Percentiles rank a stretch among this genome's conserved stretches.
Evolutionary conservation across 1,284 basidiomycete genomes (phyloP).

Genomic region (Ceraceosorus guamensis): DNA sequence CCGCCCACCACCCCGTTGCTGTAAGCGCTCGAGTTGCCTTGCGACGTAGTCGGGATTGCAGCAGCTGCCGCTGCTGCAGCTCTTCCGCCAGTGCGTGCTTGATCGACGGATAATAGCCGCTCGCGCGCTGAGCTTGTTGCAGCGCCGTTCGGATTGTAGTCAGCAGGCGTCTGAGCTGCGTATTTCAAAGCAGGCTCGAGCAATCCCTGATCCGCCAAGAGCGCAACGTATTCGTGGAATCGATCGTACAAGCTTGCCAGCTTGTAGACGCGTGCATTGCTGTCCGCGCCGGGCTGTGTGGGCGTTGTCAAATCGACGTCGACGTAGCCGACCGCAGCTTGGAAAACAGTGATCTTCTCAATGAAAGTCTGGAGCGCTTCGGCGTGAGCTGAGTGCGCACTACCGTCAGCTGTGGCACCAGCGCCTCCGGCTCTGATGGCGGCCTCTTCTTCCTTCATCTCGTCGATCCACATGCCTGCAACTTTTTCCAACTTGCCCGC

Average conservation of each 20-base stretch:
- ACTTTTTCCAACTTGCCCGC: conserved; percentile 81
- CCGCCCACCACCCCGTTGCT: conserved; percentile 3
- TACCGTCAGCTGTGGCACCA: conserved; percentile 8
- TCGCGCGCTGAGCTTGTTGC: conserved; percentile 3
- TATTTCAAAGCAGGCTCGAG: conserved; percentile 74
- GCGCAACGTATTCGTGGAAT: conserved; percentile 90
- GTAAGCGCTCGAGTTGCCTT: conserved; percentile 1
- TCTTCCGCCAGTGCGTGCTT: conserved; percentile 20
- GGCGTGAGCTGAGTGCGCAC: conserved; percentile 71
- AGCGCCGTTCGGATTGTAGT: conserved; percentile 56
- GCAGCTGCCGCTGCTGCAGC: conserved; percentile 14
- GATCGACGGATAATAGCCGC: conserved; percentile 27
- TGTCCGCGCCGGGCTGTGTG: conserved; percentile 52
- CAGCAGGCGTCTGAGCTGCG: conserved; percentile 69
- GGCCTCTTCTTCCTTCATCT: conserved; percentile 77
- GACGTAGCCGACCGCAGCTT: conserved; percentile 75
- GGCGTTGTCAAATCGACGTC: conserved; percentile 65
- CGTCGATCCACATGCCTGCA: conserved; percentile 85
- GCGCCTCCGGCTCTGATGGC: conserved; percentile 19
- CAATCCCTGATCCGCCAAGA: conserved; percentile 82
- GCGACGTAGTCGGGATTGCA: conserved; percentile 14
- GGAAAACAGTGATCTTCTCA: conserved; percentile 94
- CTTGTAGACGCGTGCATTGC: conserved; percentile 66
- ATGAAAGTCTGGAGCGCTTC: conserved; percentile 86
- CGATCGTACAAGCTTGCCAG: conserved; percentile 79